A percentile compares a stretch with the other conserved stretches of the same genome.
phyloP scores from a whole-genome alignment of 2,329 filamentous ascomycete genomes.

The Aspergillus neoniger region DNA sequence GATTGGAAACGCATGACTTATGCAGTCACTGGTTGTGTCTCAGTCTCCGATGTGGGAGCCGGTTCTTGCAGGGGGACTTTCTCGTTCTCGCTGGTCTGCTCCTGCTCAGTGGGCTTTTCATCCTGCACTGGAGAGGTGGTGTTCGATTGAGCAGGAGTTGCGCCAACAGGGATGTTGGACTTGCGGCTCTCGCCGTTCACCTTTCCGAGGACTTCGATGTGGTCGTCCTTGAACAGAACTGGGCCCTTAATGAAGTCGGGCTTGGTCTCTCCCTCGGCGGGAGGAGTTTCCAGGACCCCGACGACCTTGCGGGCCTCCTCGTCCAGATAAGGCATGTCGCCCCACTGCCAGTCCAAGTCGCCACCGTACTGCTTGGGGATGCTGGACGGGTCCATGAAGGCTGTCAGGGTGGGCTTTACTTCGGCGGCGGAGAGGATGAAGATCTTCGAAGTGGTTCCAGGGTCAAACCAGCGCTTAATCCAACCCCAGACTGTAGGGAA shows the following conservation, averaged over 20 bases:
- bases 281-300: slow-evolving; percentile 32
- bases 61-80: not conserved
- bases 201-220: slow-evolving; percentile 36
- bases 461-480: slow-evolving; percentile 95
- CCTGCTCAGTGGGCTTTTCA: not conserved
- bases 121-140: not conserved
- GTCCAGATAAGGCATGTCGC: slow-evolving; percentile 73
- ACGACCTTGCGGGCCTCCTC: slow-evolving; percentile 39
- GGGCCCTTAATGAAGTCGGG: slow-evolving; percentile 38
- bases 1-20: not conserved
- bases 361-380: slow-evolving; percentile 92
- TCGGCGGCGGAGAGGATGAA: slow-evolving; percentile 78
- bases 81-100: slow-evolving; percentile 1
- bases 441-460: slow-evolving; percentile 92
- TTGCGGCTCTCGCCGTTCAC: slow-evolving; percentile 37
- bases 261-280: slow-evolving; percentile 27
- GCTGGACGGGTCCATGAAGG: slow-evolving; percentile 78
- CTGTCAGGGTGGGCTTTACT: slow-evolving; percentile 72
- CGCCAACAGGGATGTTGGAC: slow-evolving; percentile 27
- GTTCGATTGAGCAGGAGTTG: not conserved
- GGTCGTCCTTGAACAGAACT: slow-evolving; percentile 36
- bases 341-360: slow-evolving; percentile 78
- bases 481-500: slow-evolving; percentile 90
- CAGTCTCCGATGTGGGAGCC: not conserved
- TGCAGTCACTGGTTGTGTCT: not conserved